Evolutionary conservation across 1,139 yeast species (phyloP).

Genomic region (Casaregolazyma lundiana): DNA sequence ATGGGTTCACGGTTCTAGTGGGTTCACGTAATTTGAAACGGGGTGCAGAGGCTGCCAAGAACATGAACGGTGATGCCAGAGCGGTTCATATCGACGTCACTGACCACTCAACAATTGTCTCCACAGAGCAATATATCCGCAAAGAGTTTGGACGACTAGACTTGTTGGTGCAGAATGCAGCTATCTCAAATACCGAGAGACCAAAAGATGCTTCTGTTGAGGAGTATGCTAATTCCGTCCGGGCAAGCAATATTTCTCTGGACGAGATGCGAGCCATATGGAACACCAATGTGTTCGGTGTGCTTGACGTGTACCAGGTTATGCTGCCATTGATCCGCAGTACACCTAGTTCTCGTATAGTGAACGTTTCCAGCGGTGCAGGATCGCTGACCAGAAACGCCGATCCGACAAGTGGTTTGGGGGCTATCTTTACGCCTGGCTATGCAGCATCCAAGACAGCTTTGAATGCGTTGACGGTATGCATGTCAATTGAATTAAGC

Average conservation of each 20-base stretch:
- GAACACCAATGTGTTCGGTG: background rate
- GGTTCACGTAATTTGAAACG: background rate
- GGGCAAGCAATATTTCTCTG: background rate
- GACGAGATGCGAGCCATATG: background rate
- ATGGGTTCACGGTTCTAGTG: background rate
- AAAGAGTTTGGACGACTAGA: background rate
- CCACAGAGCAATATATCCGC: background rate
- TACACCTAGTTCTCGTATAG: background rate
- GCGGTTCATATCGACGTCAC: constrained; percentile 2
- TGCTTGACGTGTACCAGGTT: background rate
- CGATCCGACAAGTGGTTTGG: background rate
- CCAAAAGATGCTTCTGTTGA: background rate
- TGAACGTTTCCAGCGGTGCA: background rate
- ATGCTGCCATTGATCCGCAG: background rate
- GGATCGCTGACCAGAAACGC: background rate
- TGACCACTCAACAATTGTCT: background rate
- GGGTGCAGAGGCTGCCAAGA: background rate
- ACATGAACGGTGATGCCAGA: background rate
- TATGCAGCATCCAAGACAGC: background rate
- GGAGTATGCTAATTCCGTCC: background rate
- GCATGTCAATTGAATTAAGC: background rate
- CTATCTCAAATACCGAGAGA: background rate
- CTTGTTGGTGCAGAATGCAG: background rate
- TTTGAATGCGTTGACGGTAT: background rate
- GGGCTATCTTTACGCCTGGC: background rate